Base-by-base conservation (phyloP, 2,329 filamentous ascomycete genomes). In the Phyllosticta citriasiana region DNA sequence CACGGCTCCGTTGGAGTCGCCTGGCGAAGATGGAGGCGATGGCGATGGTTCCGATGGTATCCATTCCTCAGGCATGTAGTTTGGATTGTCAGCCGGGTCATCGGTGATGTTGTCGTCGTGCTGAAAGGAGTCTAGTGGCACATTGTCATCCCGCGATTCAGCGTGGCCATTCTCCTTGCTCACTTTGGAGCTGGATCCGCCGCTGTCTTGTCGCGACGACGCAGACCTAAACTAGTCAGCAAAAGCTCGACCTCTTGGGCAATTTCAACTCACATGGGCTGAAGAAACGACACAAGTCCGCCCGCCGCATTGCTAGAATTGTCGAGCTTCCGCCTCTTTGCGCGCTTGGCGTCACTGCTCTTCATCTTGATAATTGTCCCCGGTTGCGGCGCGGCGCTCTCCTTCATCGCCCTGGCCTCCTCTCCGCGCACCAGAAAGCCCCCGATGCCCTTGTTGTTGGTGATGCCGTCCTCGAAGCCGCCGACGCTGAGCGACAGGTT, bases 401-500 rank as follows among this genome's bases (percentile, higher is more conserved):
- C 33, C 33, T 40, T 40, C 63, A 80, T 73, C 25, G 75, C 77
- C 65, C 79, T 84, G 14, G 81, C 81, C 63, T 84, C 78, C 4
- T 83, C 78, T 3, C 82, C 83, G 54, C 81, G 87, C 26, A 96
- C 78, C n/a, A 99, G 79, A 69, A 97, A 97, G 0, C 84, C 81
- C 53, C 88, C 87, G 66, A 99, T 97, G 35, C 88, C 89, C 79
- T 86, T 87, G 69, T 96, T 97, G 4, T 89, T 88, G 51, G 82
- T 84, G 62, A 93, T 78, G 2, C 90, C 89, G 65, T 97, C 91
- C 72, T 97, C 92, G 65, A 97, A 97, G 0, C 91, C 92, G n/a
- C 85, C 87, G 25, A 97, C 90, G 65, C 88, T 92, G 54, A 97
- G 76, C 62, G 89, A 94, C 8, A 99, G 79, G 70, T 96, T 94